Percentiles rank a stretch among this genome's conserved stretches.
phyloP scores from a whole-genome alignment of 495 filamentous ascomycete genomes.

The Hypomontagnella submonticulosa region DNA sequence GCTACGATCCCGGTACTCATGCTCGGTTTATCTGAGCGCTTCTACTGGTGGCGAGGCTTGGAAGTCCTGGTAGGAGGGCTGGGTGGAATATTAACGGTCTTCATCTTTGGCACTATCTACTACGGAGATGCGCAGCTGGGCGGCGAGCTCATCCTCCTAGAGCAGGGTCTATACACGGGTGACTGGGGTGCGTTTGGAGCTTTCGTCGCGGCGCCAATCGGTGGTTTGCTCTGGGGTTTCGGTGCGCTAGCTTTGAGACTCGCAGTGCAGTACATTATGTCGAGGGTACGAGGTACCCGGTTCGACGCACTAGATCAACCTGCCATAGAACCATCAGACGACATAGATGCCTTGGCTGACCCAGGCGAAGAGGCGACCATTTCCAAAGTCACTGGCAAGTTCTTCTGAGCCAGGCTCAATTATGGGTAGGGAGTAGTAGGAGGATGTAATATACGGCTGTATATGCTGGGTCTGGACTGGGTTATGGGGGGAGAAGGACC shows the following conservation, averaged over 20 bases:
- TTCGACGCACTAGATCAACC: slow-evolving; percentile 75
- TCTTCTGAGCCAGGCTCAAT: too few species aligned
- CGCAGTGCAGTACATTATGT: slow-evolving; percentile 59
- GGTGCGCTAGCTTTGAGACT: slow-evolving; percentile 67
- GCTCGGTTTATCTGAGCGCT: slow-evolving; percentile 68
- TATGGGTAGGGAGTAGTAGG: too few species aligned
- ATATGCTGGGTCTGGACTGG: too few species aligned
- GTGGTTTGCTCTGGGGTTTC: slow-evolving; percentile 74
- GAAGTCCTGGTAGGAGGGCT: slow-evolving; percentile 77
- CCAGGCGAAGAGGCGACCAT: slow-evolving; percentile 42
- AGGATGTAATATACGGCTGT: too few species aligned
- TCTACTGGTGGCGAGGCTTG: slow-evolving; percentile 79
- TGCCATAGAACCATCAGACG: slow-evolving; percentile 27
- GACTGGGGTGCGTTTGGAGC: slow-evolving; percentile 83
- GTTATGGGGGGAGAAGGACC: too few species aligned
- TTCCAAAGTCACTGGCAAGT: slow-evolving; percentile 61
- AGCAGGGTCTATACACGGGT: slow-evolving; percentile 72
- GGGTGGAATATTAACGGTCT: slow-evolving; percentile 77
- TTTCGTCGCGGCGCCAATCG: slow-evolving; percentile 80
- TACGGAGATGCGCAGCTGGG: slow-evolving; percentile 70
- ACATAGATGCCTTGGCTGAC: slow-evolving; percentile 44
- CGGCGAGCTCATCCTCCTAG: slow-evolving; percentile 73
- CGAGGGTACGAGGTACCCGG: slow-evolving; percentile 61
- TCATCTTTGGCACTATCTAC: slow-evolving; percentile 79
- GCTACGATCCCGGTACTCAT: slow-evolving; percentile 74